Conservation (phyloP, 2,329 filamentous ascomycete genomes). For the Trematosphaeria pertusa region DNA sequence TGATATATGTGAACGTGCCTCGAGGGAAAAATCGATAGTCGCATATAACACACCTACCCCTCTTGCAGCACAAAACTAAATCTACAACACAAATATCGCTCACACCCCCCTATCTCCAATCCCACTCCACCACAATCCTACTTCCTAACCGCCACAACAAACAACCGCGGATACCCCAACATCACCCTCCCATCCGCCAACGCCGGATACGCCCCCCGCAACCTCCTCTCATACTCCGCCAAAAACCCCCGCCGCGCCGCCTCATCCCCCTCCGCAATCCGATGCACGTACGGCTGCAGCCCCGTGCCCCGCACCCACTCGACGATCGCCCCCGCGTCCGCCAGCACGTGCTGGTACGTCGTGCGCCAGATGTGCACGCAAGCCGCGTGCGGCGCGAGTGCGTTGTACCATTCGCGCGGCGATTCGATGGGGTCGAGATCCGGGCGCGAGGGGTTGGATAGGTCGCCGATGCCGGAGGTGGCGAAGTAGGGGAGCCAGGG, state of each 20-base stretch:
- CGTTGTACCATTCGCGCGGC: conserved; percentile 57
- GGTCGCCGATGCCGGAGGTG: conserved; percentile 22
- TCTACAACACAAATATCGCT: too few relatives aligned
- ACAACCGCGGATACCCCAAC: conserved; percentile 63
- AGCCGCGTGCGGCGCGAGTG: conserved; percentile 47
- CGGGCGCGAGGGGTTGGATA: conserved; percentile 25
- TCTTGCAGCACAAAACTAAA: too few relatives aligned
- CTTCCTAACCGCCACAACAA: conserved; percentile 55
- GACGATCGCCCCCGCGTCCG: conserved; percentile 58
- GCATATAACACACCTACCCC: too few relatives aligned
- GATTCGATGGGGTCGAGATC: conserved; percentile 59
- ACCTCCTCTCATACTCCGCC: conserved; percentile 53
- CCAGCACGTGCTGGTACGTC: conserved; percentile 60
- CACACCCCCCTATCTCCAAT: too few relatives aligned
- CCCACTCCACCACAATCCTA: too few relatives aligned
- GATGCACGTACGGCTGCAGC: conserved; percentile 62
- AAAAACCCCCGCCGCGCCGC: conserved; percentile 52
- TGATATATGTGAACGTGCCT: too few relatives aligned
- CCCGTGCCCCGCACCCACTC: conserved; percentile 68
- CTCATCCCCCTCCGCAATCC: conserved; percentile 53
- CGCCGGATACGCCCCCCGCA: conserved; percentile 55
- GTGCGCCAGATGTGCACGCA: conserved; percentile 63
- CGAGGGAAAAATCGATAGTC: too few relatives aligned
- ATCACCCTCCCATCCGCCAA: conserved; percentile 61
- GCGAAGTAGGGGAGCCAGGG: conserved; percentile 50